These are phyloP conservation scores for Nicotiana tabacum DNA, from an alignment of 257 asterid genomes.

Conservation along the genomic window DNA sequence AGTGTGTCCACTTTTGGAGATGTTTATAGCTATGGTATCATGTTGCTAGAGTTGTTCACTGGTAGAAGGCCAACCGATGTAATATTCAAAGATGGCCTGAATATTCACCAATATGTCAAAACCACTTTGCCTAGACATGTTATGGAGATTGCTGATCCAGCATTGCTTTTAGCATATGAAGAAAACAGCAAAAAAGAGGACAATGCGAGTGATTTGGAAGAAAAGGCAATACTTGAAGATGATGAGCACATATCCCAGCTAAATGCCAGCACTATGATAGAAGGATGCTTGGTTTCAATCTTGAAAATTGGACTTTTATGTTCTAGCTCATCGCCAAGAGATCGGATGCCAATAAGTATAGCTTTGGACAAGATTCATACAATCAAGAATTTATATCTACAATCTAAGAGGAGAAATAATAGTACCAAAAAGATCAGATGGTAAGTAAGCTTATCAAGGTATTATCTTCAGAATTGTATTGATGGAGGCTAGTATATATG, in stretches of 20 bases:
- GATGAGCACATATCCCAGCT: neutral
- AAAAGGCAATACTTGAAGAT: neutral
- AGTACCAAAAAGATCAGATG: neutral
- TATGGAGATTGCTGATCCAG: slow-evolving; percentile 22
- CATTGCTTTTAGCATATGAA: neutral
- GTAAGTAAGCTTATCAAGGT: neutral
- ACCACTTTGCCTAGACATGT: slow-evolving; percentile 20
- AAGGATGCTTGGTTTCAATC: slow-evolving; percentile 4
- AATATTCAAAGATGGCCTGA: slow-evolving; percentile 32
- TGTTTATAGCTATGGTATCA: slow-evolving; percentile 46
- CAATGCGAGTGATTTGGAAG: neutral
- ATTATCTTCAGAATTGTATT: neutral
- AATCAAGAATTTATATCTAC: no score
- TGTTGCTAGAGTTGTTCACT: slow-evolving; percentile 43
- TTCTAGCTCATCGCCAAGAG: slow-evolving; percentile 7
- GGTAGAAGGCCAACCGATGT: slow-evolving; percentile 37
- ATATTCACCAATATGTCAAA: slow-evolving; percentile 32
- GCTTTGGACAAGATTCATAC: neutral
- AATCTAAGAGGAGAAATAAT: neutral
- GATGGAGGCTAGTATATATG: no score
- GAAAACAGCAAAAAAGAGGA: neutral
- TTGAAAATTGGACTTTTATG: slow-evolving; percentile 23
- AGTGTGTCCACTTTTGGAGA: slow-evolving; percentile 35
- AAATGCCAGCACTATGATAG: neutral
- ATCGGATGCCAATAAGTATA: slow-evolving; percentile 3